Percentiles rank a stretch among this genome's conserved stretches.
phyloP scores from a whole-genome alignment of 2,329 filamentous ascomycete species.

The Botrytis elliptica region DNA sequence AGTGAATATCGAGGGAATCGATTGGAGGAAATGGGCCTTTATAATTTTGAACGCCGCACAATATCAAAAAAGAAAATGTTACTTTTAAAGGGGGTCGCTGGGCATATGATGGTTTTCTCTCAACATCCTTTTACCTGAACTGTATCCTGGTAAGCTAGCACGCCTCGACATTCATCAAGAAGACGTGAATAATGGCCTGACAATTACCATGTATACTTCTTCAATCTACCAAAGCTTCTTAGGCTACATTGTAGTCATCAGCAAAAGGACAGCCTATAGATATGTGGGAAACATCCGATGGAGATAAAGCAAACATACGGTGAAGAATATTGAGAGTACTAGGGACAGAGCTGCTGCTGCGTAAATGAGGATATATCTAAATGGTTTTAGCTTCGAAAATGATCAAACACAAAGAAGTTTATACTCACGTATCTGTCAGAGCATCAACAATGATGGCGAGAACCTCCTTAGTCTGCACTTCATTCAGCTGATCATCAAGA shows the following conservation, averaged over 20 bases:
- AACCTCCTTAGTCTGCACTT: background rate
- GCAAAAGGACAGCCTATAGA: background rate
- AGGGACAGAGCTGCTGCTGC: background rate
- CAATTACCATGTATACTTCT: background rate
- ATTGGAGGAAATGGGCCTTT: background rate
- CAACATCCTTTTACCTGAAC: background rate
- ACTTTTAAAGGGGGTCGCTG: background rate
- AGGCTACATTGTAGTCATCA: background rate
- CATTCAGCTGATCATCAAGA: background rate
- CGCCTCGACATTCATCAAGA: background rate
- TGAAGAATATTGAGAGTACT: background rate
- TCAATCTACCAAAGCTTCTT: background rate
- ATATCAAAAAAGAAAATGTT: background rate
- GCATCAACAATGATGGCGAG: slow-evolving; percentile 1
- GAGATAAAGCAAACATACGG: background rate
- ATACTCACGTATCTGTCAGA: slow-evolving; percentile 7
- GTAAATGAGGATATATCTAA: slow-evolving; percentile 12
- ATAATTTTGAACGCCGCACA: background rate
- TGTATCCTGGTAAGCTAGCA: background rate
- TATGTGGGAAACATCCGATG: background rate
- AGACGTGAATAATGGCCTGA: background rate
- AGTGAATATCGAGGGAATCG: background rate
- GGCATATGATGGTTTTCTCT: background rate
- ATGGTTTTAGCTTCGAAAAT: background rate
- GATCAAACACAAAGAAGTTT: background rate